Evolutionary conservation across 495 filamentous ascomycete species (phyloP).

Genomic region (Penicillium arizonense): DNA sequence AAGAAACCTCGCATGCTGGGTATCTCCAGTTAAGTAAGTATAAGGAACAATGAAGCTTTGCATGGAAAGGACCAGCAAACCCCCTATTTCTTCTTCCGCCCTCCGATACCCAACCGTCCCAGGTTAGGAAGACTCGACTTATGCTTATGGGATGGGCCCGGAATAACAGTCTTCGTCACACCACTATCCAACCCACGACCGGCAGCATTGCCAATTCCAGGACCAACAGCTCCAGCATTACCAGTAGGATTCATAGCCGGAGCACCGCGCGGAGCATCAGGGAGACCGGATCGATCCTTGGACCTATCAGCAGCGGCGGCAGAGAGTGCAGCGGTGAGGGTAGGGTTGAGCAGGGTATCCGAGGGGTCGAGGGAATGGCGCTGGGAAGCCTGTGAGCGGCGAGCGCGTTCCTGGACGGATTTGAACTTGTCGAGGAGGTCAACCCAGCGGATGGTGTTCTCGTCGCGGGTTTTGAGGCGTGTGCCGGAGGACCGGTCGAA

Average conservation of each 20-base stretch:
- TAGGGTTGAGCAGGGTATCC: slow-evolving; percentile 18
- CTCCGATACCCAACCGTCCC: slow-evolving; percentile 66
- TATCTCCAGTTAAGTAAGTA: not conserved
- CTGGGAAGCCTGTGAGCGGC: slow-evolving; percentile 46
- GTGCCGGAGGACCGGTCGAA: slow-evolving; percentile 66
- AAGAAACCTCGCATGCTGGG: slow-evolving; percentile 1
- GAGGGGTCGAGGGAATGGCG: slow-evolving; percentile 28
- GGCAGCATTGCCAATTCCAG: slow-evolving; percentile 9
- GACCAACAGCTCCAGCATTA: slow-evolving; percentile 39
- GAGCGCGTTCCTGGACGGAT: slow-evolving; percentile 77
- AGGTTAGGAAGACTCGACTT: slow-evolving; percentile 68
- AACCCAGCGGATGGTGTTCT: slow-evolving; percentile 81
- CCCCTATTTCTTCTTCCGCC: slow-evolving; percentile 50
- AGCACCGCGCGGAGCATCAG: slow-evolving; percentile 37
- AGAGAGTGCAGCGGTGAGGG: slow-evolving; percentile 34
- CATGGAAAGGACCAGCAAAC: too few species aligned
- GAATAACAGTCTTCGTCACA: slow-evolving; percentile 27
- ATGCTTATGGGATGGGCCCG: slow-evolving; percentile 49
- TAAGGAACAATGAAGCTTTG: not conserved
- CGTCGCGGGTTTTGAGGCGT: slow-evolving; percentile 79
- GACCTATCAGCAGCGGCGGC: slow-evolving; percentile 33
- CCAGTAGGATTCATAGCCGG: slow-evolving; percentile 25
- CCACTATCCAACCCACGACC: slow-evolving; percentile 21
- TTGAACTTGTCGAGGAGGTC: slow-evolving; percentile 98
- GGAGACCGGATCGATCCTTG: slow-evolving; percentile 41